These are phyloP conservation scores for Colletotrichum tamarilloi DNA, from an alignment of 2,329 filamentous ascomycete genomes.

Conservation along the genomic window DNA sequence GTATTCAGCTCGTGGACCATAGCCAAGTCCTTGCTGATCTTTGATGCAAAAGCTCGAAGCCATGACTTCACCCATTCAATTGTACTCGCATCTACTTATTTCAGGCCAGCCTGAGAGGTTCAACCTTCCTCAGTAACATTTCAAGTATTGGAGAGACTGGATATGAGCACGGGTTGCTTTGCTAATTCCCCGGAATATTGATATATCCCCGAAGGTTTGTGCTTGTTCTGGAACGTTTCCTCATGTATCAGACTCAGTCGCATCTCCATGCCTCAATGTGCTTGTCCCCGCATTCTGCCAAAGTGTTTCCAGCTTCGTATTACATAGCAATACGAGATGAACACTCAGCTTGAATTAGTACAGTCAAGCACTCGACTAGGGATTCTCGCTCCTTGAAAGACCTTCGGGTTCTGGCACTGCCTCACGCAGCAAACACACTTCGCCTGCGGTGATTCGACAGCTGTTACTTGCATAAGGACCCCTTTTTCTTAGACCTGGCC, in stretches of 20 bases:
- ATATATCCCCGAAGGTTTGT: neutral
- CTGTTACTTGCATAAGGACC: neutral
- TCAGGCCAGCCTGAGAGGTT: neutral
- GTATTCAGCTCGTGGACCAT: too few species aligned
- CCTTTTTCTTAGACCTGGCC: too few species aligned
- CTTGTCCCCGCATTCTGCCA: neutral
- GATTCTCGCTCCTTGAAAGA: neutral
- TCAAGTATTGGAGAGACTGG: neutral
- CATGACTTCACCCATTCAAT: neutral
- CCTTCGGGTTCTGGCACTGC: neutral
- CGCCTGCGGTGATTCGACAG: neutral
- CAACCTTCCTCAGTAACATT: neutral
- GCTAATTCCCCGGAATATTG: too few species aligned
- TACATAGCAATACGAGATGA: neutral
- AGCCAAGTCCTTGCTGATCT: too few species aligned
- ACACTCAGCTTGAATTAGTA: neutral
- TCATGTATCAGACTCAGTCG: neutral
- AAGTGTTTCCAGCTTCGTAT: neutral
- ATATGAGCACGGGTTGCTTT: too few species aligned
- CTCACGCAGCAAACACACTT: neutral
- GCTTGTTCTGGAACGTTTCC: neutral
- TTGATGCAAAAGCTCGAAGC: neutral
- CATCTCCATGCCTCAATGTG: neutral
- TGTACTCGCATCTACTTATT: too few species aligned
- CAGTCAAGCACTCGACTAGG: neutral